Conservation (phyloP, 1,139 yeast genomes). For the Diutina scorzettiae region DNA sequence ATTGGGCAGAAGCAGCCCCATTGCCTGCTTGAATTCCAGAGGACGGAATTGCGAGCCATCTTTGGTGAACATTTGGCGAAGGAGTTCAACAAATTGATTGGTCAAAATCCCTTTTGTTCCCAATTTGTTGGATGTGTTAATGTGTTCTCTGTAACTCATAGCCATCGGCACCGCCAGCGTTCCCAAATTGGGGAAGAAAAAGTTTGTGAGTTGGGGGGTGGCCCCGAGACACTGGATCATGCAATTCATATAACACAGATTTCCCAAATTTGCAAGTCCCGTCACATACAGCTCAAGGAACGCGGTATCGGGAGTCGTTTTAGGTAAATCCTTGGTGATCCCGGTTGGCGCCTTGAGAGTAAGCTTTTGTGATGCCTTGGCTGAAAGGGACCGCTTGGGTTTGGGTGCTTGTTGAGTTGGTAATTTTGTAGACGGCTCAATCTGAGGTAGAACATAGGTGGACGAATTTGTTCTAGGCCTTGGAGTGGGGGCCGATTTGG, state of each 20-base stretch:
- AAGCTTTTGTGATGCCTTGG: neutral
- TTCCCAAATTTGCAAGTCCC: slow-evolving; percentile 76
- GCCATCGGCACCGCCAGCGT: neutral
- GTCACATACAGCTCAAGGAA: slow-evolving; percentile 26
- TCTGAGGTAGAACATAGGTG: no score
- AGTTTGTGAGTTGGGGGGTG: slow-evolving; percentile 30
- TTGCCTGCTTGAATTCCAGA: slow-evolving; percentile 43
- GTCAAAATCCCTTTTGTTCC: slow-evolving; percentile 84
- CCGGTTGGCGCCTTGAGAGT: neutral
- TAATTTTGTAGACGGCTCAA: no score
- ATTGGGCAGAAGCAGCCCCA: slow-evolving; percentile 59
- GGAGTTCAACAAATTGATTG: slow-evolving; percentile 53
- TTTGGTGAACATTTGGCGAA: slow-evolving; percentile 46
- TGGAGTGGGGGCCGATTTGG: neutral
- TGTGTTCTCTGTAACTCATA: slow-evolving; percentile 44
- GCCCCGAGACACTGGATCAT: slow-evolving; percentile 68
- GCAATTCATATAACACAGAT: slow-evolving; percentile 91
- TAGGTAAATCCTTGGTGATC: neutral
- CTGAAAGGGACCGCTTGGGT: neutral
- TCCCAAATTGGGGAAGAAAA: slow-evolving; percentile 21
- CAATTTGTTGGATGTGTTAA: slow-evolving; percentile 61
- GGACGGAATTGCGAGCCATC: slow-evolving; percentile 43
- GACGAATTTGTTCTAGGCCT: no score
- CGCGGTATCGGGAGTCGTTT: neutral
- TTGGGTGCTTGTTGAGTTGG: slow-evolving; percentile 2